A percentile compares a stretch with the other conserved stretches of the same genome.
Evolutionary conservation across 768 basidiomycete genomes (phyloP).

Genomic region (Pulveroboletus sp.): DNA sequence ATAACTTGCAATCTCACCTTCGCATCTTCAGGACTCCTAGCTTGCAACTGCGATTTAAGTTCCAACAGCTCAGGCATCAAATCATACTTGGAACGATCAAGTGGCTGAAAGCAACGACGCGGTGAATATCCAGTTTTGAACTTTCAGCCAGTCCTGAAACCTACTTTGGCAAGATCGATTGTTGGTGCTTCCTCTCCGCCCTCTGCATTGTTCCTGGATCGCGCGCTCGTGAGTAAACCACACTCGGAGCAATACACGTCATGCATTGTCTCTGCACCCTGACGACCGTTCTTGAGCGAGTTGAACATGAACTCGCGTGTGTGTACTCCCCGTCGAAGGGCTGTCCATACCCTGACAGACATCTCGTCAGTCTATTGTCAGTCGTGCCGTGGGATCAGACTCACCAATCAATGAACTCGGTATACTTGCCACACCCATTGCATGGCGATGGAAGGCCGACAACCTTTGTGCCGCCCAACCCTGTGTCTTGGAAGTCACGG

Average conservation of each 20-base stretch:
- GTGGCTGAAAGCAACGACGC: neutral
- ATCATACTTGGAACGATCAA: conserved; percentile 15
- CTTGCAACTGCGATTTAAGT: neutral
- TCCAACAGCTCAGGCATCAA: conserved; percentile 6
- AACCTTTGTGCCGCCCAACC: conserved; percentile 13
- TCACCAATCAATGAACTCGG: conserved; percentile 14
- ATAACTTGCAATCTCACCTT: neutral
- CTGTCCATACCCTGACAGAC: conserved; percentile 13
- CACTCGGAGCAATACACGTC: conserved; percentile 20
- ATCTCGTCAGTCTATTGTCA: neutral
- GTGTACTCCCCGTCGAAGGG: conserved; percentile 16
- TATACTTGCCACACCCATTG: conserved; percentile 14
- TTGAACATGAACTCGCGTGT: conserved; percentile 18
- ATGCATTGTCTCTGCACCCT: conserved; percentile 17
- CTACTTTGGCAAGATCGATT: conserved; percentile 5
- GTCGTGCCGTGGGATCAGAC: neutral
- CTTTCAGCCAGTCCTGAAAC: neutral
- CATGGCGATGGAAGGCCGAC: conserved; percentile 7
- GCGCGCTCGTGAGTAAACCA: conserved; percentile 9
- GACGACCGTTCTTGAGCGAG: conserved; percentile 8
- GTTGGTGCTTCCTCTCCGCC: conserved; percentile 13
- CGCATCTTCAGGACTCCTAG: neutral
- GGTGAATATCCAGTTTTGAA: neutral
- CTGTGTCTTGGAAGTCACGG: conserved; percentile 12
- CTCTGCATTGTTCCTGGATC: conserved; percentile 15